Evolutionary conservation across 148 eudicot genomes (phyloP).

Genomic region (Camellia granthamiana): DNA sequence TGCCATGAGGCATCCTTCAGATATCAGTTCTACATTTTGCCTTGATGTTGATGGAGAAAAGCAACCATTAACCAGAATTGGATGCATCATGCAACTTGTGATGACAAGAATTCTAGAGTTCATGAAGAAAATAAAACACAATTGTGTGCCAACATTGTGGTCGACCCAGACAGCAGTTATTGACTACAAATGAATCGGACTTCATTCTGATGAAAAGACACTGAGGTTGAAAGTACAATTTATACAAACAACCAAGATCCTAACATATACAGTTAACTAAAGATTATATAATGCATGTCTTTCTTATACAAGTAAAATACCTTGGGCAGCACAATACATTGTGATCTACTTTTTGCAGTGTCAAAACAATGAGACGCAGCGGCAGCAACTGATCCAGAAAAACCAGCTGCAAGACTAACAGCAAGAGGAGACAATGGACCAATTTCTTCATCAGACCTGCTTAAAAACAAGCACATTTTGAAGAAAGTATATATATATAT

Average conservation of each 20-base stretch:
- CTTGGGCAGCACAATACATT: slow-evolving; percentile 71
- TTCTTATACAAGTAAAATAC: slow-evolving; percentile 15
- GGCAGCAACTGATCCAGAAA: slow-evolving; percentile 86
- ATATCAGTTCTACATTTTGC: no score
- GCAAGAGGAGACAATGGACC: slow-evolving; percentile 78
- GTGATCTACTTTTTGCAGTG: slow-evolving; percentile 76
- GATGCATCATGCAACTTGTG: no score
- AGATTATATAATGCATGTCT: neutral
- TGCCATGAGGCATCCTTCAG: no score
- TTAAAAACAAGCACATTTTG: no score
- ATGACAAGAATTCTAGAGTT: no score
- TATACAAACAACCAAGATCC: no score
- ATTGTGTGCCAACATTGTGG: neutral
- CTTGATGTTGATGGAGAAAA: no score
- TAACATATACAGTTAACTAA: no score
- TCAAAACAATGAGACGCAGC: slow-evolving; percentile 93
- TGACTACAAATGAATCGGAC: neutral
- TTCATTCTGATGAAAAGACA: neutral
- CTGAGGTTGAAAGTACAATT: no score
- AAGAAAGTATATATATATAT: no score
- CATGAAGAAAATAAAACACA: no score
- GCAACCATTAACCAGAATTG: no score
- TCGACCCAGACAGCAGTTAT: neutral
- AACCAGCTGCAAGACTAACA: slow-evolving; percentile 76
- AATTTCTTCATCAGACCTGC: slow-evolving; percentile 61